Base-by-base conservation (phyloP, 2,329 filamentous ascomycete genomes). In the Colletotrichum tropicicola region DNA sequence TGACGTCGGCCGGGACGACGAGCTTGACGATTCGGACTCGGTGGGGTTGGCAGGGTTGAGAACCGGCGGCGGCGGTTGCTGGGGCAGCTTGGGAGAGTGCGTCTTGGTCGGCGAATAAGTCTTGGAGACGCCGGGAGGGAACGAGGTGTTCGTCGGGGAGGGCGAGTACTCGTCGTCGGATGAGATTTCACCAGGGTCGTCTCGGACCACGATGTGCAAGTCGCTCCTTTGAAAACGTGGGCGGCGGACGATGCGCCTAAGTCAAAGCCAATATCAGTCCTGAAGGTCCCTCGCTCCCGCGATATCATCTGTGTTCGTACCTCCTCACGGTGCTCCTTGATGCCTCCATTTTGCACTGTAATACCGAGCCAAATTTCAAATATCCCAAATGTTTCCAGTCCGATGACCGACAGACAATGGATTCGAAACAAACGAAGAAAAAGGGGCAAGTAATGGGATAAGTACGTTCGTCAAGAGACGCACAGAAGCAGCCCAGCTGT, bases 151-250 rank as follows among this genome's bases (percentile, higher is more conserved):
- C 4, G 45, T 15, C 0, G 66, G 66, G 21, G 66, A 68, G 2
- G 66, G 66, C 1, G 66, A 68, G 51, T 68, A 57, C 15, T 59
- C 44, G 13, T 45, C 54, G 28, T 66, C 66, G 6, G 54, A 58
- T 5, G 32, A 35, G 32, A 35, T 35, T 5, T 35, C 32, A 15
- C 32, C 32, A 12, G 65, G 59, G 43, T 41, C 57, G 19, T 56
- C 57, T 5, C 61, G 61, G n/a, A 65, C 44, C 12, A 55, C 49
- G 27, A 65, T 55, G n/a, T 30, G 51, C 27, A 65, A 21, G 6
- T 61, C 61, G 7, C 55, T 49, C 25, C 57, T 43, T 5, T 17
- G 35, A 17, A 43, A 61, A 7, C 44, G 49, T 19, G 61, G 44
- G 7, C 49, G 57, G 57, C 49, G 44, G 19, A 55, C 25, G 7